Conservation (phyloP, 2,329 filamentous ascomycete genomes). For the Phyllosticta capitalensis region DNA sequence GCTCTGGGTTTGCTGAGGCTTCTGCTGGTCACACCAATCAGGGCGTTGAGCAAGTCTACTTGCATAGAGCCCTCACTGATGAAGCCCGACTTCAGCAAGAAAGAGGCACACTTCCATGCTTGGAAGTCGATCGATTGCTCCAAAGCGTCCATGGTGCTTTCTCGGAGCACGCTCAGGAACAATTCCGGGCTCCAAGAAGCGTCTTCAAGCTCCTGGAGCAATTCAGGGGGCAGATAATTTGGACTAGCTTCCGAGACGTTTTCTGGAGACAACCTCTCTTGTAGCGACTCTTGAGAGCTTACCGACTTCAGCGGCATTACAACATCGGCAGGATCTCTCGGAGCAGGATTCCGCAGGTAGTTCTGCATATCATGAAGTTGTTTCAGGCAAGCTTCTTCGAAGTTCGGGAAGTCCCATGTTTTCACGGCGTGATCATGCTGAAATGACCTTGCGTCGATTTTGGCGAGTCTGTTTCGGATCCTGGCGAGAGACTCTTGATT, state of each 20-base stretch:
- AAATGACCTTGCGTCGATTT: background rate
- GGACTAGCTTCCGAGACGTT: too few species aligned
- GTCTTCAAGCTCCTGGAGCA: too few species aligned
- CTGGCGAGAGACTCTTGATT: background rate
- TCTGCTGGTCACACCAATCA: background rate
- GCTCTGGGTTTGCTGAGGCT: background rate
- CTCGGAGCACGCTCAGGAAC: background rate
- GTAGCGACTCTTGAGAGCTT: too few species aligned
- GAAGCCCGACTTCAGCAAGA: background rate
- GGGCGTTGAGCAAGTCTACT: background rate
- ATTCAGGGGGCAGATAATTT: too few species aligned
- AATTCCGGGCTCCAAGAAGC: background rate
- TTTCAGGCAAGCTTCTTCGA: too few species aligned
- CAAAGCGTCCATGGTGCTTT: too few species aligned
- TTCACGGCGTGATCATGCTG: background rate
- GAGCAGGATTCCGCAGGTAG: too few species aligned
- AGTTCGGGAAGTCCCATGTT: background rate
- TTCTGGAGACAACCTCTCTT: too few species aligned
- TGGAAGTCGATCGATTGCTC: background rate
- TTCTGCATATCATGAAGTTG: too few species aligned
- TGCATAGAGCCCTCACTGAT: background rate
- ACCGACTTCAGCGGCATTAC: too few species aligned
- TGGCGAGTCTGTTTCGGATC: background rate
- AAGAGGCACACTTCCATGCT: background rate
- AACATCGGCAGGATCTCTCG: too few species aligned